phyloP scores from a whole-genome alignment of 2,329 filamentous ascomycete genomes.

The Nigrospora osmanthi region DNA sequence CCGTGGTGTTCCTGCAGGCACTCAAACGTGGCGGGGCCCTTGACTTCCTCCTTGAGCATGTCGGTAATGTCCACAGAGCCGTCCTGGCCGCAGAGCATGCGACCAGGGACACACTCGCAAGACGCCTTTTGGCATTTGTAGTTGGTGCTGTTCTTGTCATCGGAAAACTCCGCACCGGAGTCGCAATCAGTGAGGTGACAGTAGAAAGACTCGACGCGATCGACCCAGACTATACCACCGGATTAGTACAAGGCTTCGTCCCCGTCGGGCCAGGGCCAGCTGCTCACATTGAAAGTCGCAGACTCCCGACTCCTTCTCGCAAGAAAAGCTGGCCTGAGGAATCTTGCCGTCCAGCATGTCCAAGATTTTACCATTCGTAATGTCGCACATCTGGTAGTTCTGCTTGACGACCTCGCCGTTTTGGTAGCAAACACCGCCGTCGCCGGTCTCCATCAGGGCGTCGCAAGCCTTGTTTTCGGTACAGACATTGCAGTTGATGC shows the following conservation, averaged over 20 bases:
- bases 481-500: constrained; percentile 98
- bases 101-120: constrained; percentile 81
- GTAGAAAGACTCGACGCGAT: constrained; percentile 90
- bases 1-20: constrained; percentile 60
- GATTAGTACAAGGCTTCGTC: constrained; percentile 4
- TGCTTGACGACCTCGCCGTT: constrained; percentile 85
- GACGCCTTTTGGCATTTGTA: constrained; percentile 81
- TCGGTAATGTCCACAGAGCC: constrained; percentile 89
- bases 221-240: constrained; percentile 74
- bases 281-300: constrained; percentile 91
- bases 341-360: constrained; percentile 76
- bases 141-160: constrained; percentile 68
- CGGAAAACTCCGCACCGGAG: constrained; percentile 61
- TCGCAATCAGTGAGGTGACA: constrained; percentile 79
- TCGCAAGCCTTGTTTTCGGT: constrained; percentile 76
- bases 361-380: constrained; percentile 91
- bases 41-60: constrained; percentile 75
- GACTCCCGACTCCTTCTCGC: constrained; percentile 62
- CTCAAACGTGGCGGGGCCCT: constrained; percentile 79
- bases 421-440: constrained; percentile 85
- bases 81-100: constrained; percentile 88
- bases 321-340: constrained; percentile 92
- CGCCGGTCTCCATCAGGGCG: constrained; percentile 73
- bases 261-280: neutral
- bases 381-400: constrained; percentile 97